Conservation (phyloP, 2,329 filamentous ascomycete species). For the Aspergillus sp. region DNA sequence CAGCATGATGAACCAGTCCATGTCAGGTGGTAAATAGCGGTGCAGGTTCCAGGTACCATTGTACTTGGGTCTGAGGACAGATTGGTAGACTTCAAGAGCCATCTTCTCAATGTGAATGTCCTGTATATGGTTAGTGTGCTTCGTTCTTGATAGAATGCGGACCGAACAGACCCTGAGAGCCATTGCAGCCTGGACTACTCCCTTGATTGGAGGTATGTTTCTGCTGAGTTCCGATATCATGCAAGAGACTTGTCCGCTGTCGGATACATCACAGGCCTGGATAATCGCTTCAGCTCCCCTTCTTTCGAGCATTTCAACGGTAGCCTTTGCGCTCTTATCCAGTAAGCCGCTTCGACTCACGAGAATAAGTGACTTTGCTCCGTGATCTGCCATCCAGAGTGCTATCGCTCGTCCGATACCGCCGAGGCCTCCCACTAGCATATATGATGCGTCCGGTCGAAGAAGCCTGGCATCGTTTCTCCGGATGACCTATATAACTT, state of each 20-base stretch:
- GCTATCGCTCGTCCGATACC: slow-evolving; percentile 25
- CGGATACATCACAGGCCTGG: slow-evolving; percentile 33
- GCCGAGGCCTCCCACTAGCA: slow-evolving; percentile 28
- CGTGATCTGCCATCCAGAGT: slow-evolving; percentile 48
- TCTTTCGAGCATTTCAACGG: slow-evolving; percentile 15
- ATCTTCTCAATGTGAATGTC: slow-evolving; percentile 37
- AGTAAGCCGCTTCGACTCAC: slow-evolving; percentile 46
- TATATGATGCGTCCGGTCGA: slow-evolving; percentile 19
- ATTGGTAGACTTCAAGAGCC: slow-evolving; percentile 29
- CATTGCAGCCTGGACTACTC: slow-evolving; percentile 29
- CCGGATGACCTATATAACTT: no score
- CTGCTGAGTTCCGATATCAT: slow-evolving; percentile 11
- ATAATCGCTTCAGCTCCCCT: slow-evolving; percentile 19
- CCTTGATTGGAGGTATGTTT: slow-evolving; percentile 19
- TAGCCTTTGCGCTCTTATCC: slow-evolving; percentile 15
- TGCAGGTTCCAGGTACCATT: slow-evolving; percentile 30
- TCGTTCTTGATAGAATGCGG: no score
- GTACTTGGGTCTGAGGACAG: slow-evolving; percentile 34
- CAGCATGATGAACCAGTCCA: slow-evolving; percentile 43
- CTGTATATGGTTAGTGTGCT: slow-evolving; percentile 5
- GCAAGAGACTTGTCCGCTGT: slow-evolving; percentile 27
- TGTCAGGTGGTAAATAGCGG: slow-evolving; percentile 17
- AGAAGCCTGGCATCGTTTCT: not conserved
- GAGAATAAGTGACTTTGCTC: slow-evolving; percentile 53
- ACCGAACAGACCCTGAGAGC: slow-evolving; percentile 19